phyloP scores from a whole-genome alignment of 2,329 filamentous ascomycete species.

The Hymenoscyphus fraxineus region DNA sequence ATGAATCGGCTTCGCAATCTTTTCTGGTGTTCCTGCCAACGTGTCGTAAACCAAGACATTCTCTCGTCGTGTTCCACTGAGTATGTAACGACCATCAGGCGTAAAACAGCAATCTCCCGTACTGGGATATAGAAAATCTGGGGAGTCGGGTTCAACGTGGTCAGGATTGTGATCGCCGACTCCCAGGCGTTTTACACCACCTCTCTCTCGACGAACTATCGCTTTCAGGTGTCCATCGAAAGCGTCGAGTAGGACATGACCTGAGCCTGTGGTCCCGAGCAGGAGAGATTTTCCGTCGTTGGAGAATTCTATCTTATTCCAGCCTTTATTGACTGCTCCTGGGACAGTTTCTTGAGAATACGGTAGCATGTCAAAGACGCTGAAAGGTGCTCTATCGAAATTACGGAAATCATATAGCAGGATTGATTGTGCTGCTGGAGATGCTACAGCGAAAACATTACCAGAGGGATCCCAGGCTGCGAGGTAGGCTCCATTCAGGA shows the following conservation, averaged over 20 bases:
- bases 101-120: constrained; percentile 83
- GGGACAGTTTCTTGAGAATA: constrained; percentile 51
- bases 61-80: constrained; percentile 68
- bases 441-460: constrained; percentile 85
- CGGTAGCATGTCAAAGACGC: constrained; percentile 69
- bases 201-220: constrained; percentile 60
- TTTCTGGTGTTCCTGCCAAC: constrained; percentile 49
- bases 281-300: constrained; percentile 91
- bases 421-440: constrained; percentile 71
- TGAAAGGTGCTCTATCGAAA: constrained; percentile 87
- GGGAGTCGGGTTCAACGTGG: constrained; percentile 26
- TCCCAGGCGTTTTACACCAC: constrained; percentile 49
- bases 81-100: constrained; percentile 82
- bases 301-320: constrained; percentile 91
- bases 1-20: constrained; percentile 60
- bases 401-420: constrained; percentile 92
- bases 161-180: constrained; percentile 45
- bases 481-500: constrained; percentile 76
- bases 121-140: constrained; percentile 44
- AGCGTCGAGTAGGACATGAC: constrained; percentile 90
- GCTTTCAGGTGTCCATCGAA: constrained; percentile 79
- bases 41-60: constrained; percentile 88
- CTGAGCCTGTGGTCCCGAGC: constrained; percentile 75
- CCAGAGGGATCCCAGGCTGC: constrained; percentile 90
- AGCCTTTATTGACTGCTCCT: constrained; percentile 55